phyloP scores from a whole-genome alignment of 1,284 basidiomycete genomes.

The Pseudomicrostroma phylloplanum region DNA sequence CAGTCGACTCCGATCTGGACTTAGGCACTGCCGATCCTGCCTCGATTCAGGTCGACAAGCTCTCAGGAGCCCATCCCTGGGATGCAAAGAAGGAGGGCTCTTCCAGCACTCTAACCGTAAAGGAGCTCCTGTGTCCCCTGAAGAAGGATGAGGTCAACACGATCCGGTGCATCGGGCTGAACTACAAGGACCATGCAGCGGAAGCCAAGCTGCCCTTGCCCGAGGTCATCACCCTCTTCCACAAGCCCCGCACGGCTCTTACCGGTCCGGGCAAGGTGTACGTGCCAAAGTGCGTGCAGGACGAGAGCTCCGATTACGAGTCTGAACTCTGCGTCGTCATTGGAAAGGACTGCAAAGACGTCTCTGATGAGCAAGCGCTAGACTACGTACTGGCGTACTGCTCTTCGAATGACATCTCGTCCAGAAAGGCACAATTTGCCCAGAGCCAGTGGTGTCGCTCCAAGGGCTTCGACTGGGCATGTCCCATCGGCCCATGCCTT shows the following conservation, averaged over 20 bases:
- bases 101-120: conserved; percentile 59
- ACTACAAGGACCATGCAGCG: conserved; percentile 72
- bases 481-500: conserved; percentile 52
- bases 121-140: conserved; percentile 66
- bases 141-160: conserved; percentile 56
- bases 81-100: no score
- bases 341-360: conserved; percentile 68
- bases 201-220: conserved; percentile 31
- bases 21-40: conserved; percentile 52
- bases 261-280: conserved; percentile 64
- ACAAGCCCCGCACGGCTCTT: conserved; percentile 68
- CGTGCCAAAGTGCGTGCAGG: conserved; percentile 66
- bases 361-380: background rate
- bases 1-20: conserved; percentile 63
- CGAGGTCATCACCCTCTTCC: conserved; percentile 68
- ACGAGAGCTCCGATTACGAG: conserved; percentile 76
- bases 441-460: conserved; percentile 51
- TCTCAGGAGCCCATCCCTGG: conserved; percentile 54
- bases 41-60: conserved; percentile 59
- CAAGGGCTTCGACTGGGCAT: conserved; percentile 53
- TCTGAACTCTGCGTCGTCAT: conserved; percentile 80
- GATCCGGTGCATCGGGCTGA: conserved; percentile 71
- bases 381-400: conserved; percentile 36
- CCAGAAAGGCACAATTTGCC: conserved; percentile 43
- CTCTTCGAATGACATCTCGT: conserved; percentile 53